Evolutionary conservation across 1,139 yeast genomes (phyloP).

Genomic region (Eremothecium gossypii): DNA sequence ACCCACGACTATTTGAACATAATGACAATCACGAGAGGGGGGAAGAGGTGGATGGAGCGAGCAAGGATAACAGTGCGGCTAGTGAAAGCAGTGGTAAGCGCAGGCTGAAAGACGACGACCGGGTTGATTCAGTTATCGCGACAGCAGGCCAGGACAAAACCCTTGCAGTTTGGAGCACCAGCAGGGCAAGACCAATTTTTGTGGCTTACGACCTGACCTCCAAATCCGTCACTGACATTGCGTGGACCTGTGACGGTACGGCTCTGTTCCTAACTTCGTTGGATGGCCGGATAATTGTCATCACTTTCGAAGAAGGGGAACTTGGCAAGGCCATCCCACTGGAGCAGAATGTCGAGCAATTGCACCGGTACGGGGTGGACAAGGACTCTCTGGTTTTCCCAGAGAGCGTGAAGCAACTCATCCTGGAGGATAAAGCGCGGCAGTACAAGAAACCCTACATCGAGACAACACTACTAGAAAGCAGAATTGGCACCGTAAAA

Average conservation of each 20-base stretch:
- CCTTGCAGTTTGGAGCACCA: slow-evolving; percentile 62
- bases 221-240: slow-evolving; percentile 61
- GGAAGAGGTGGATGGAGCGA: slow-evolving; percentile 6
- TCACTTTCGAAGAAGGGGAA: slow-evolving; percentile 60
- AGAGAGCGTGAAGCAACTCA: slow-evolving; percentile 72
- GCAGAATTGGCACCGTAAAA: slow-evolving; percentile 6
- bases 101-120: slow-evolving; percentile 27
- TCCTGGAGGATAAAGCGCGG: slow-evolving; percentile 56
- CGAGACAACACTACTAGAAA: slow-evolving; percentile 4
- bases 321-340: slow-evolving; percentile 62
- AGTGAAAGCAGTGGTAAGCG: slow-evolving; percentile 12
- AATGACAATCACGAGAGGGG: slow-evolving; percentile 11
- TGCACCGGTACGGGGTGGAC: slow-evolving; percentile 82
- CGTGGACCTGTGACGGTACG: slow-evolving; percentile 74
- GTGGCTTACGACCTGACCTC: slow-evolving; percentile 54
- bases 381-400: slow-evolving; percentile 77
- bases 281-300: slow-evolving; percentile 75
- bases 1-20: slow-evolving; percentile 56
- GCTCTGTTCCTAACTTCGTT: slow-evolving; percentile 65
- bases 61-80: not conserved
- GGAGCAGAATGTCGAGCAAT: slow-evolving; percentile 57
- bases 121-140: slow-evolving; percentile 46
- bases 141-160: slow-evolving; percentile 76
- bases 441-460: slow-evolving; percentile 15
- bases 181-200: slow-evolving; percentile 49